Base-by-base conservation (phyloP, 441 rosid species). In the Gossypium gossypioides region DNA sequence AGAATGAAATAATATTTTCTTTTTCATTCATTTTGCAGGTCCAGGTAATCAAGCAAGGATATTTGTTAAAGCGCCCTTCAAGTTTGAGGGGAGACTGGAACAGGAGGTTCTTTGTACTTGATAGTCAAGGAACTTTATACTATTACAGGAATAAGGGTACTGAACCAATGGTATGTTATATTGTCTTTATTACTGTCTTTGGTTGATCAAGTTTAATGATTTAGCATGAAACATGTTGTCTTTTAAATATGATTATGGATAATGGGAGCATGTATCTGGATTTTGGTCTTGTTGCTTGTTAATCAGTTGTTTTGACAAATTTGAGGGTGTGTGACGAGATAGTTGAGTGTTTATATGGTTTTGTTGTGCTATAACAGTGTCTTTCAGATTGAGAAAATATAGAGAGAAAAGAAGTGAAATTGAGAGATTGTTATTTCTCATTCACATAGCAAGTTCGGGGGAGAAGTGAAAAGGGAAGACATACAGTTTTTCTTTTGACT, bases 101-200 rank as follows among this genome's bases (percentile, higher is more conserved):
- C 79, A 89, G 98, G 81, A 88, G 89, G 77, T 91, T 91, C 80
- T 93, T 93, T 79, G 95, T 93, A 52, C 93, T 91, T 12, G 91
- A 93, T 73, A 87, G 87, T 76, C 94, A 83, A 74, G 98, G 98
- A 71, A 84, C 87, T 71, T 80, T 93, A 73, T 89, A 82, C 80
- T 93, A 91, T 82, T 87, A 89, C 79, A 81, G 82, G 80, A 87
- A 77, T 83, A 88, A 85, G 80, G 84, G 83, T 74, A 73, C 76
- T 72, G 86, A 83, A 75, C 75, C 85, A 70, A 72, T 55, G 92
- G 98, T 93, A 91, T 71, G 87, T 58, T 27, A 32, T 54, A 25
- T 52, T 59, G 32, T 9, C 42, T 63, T 18, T 57, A 65, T 18
- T 6, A 7, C 58, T 48, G 46, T 76, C 48, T 46, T n/a, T 58